Evolutionary conservation across 371 early-diverging fungal genomes (phyloP).

Genomic region (Rhizopus sp.): DNA sequence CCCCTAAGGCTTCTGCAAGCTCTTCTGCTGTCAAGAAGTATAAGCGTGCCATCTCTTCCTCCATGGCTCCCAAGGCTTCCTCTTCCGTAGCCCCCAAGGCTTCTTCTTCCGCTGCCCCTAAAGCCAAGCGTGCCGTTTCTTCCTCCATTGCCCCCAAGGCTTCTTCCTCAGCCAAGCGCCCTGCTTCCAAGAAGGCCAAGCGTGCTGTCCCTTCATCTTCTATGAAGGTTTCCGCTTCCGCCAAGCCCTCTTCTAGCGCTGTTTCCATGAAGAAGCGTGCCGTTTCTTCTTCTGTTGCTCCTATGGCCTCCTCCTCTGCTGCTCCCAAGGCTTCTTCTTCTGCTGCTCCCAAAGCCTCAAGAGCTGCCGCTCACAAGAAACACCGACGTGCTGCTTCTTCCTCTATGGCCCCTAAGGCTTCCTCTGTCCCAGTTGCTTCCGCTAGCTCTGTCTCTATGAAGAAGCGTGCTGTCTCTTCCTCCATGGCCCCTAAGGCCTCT

Average conservation of each 20-base stretch:
- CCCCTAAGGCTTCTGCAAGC: neutral
- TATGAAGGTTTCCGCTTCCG: neutral
- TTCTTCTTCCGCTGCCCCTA: neutral
- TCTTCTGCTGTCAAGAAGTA: neutral
- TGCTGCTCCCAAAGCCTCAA: neutral
- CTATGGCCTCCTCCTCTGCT: neutral
- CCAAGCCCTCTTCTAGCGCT: neutral
- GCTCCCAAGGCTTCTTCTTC: slow-evolving; percentile 4
- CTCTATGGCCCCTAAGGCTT: no score
- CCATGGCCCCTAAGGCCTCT: slow-evolving; percentile 2
- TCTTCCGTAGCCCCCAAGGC: neutral
- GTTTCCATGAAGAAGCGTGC: neutral
- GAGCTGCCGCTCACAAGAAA: neutral
- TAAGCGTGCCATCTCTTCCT: slow-evolving; percentile 1
- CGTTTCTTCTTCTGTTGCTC: neutral
- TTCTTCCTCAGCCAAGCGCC: slow-evolving; percentile 1
- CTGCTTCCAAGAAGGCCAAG: neutral
- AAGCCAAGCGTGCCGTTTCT: neutral
- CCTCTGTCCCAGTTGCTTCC: slow-evolving; percentile 3
- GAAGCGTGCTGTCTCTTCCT: slow-evolving; percentile 4
- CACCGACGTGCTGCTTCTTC: neutral
- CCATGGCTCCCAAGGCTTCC: neutral
- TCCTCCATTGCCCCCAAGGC: neutral
- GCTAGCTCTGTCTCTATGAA: slow-evolving; percentile 3
- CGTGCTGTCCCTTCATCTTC: neutral